Evolutionary conservation across 139 green algal genomes (phyloP), one percentile per base, ranked within the genome.

Genomic region (Chlamydomonas sp.): DNA sequence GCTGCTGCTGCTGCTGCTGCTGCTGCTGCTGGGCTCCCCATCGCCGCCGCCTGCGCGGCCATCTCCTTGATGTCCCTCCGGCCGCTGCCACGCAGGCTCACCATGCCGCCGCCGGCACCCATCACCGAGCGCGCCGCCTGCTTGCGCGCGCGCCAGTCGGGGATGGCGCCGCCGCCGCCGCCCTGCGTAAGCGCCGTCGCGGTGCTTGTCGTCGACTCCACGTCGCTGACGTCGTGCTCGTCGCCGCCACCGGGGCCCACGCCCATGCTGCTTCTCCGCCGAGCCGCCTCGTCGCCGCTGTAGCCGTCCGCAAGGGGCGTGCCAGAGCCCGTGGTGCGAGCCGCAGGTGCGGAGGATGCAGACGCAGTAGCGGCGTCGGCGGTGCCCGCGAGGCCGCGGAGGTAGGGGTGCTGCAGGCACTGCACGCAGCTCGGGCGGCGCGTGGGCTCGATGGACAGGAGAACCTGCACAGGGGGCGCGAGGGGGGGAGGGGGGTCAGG

Each of bases 381-480:
- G 28, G 5, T 16, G 2, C 31, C 13, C 48, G 57, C 58, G 2
- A 48, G 34, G 35, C 57, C 35, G n/a, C 62, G 43, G 29, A 70
- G 35, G 48, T 67, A 71, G 5, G 71, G 64, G 35, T 69, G 72
- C 33, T 48, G 35, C 36, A 67, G 49, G 38, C 47, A 64, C 50
- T 68, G 48, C 65, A 28, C 47, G 43, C 76, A 82, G 1, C 70
- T 85, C 10, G 81, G 67, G 6, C 85, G 74, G 48, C 75, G 50
- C 1, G 30, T n/a, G 4, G 85, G 79, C 30, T 90, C 76, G 61
- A 90, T 79, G 0, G 79, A 65, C 22, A 87, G 72, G 29, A 86
- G 5, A n/a, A n/a, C n/a, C n/a, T n/a, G n/a, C n/a, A n/a, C n/a
- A n/a, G n/a, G n/a, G n/a, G n/a, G n/a, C n/a, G n/a, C n/a, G n/a